phyloP scores from a whole-genome alignment of 257 asterid species.

The Fraxinus americana region DNA sequence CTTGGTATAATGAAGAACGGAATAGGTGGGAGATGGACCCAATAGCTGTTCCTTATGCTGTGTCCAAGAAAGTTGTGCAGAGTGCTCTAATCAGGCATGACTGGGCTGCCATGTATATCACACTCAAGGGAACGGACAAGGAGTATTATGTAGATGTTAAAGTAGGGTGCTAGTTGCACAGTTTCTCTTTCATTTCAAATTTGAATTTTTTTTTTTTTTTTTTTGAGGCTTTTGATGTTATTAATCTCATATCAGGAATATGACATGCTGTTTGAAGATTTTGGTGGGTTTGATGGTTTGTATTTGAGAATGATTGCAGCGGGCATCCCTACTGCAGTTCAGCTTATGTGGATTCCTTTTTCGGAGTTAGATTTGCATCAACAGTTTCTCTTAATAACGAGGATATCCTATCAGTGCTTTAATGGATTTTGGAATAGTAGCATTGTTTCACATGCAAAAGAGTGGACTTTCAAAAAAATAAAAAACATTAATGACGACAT shows the following conservation, averaged over 20 bases:
- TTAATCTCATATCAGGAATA: conserved; percentile 60
- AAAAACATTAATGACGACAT: conserved; percentile 67
- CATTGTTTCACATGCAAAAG: conserved; percentile 47
- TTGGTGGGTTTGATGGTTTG: conserved; percentile 93
- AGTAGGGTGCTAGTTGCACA: conserved; percentile 45
- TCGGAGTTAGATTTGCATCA: conserved; percentile 70
- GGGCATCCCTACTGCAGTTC: conserved; percentile 83
- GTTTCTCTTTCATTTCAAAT: conserved; percentile 20
- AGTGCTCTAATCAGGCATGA: conserved; percentile 97
- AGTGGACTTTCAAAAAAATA: conserved; percentile 50
- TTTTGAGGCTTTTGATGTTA: conserved; percentile 24
- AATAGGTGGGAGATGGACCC: conserved; percentile 97
- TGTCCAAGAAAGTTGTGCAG: conserved; percentile 78
- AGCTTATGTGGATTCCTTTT: conserved; percentile 95
- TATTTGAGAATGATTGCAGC: conserved; percentile 83
- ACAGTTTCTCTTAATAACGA: conserved; percentile 62
- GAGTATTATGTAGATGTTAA: conserved; percentile 81
- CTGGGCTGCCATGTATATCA: conserved; percentile 83
- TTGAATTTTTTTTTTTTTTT: neutral
- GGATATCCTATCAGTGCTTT: conserved; percentile 56
- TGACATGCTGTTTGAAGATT: conserved; percentile 82
- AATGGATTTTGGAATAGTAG: conserved; percentile 61
- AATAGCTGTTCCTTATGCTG: conserved; percentile 88
- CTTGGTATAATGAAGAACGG: conserved; percentile 81
- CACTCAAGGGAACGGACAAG: conserved; percentile 78